Evolutionary conservation across 805 yeast genomes (phyloP).

Genomic region (Metschnikowia rubicola): DNA sequence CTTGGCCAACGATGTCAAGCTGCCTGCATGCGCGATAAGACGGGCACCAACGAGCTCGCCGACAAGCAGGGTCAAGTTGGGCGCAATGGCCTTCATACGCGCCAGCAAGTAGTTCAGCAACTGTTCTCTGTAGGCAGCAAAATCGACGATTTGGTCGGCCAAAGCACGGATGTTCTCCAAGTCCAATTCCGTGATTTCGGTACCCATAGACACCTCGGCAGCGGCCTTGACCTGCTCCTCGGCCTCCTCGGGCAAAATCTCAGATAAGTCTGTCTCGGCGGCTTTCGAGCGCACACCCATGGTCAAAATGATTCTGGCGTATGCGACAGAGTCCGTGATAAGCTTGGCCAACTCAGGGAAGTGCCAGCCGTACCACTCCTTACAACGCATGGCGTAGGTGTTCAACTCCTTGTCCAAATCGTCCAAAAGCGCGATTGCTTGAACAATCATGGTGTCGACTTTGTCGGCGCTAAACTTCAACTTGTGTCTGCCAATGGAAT

Average conservation of each 20-base stretch:
- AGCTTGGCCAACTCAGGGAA: constrained; percentile 99
- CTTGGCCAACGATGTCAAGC: constrained; percentile 91
- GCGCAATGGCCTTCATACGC: constrained; percentile 99
- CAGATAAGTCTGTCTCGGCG: constrained; percentile 74
- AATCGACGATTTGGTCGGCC: constrained; percentile 95
- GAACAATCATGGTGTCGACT: constrained; percentile 98
- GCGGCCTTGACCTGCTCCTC: constrained; percentile 77
- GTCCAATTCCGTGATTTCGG: constrained; percentile 92
- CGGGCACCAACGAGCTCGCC: constrained; percentile 99
- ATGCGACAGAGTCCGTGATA: constrained; percentile 92
- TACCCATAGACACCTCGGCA: constrained; percentile 99
- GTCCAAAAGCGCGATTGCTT: constrained; percentile 95
- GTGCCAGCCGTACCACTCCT: constrained; percentile 99
- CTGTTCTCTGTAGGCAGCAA: constrained; percentile 95
- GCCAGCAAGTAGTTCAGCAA: constrained; percentile 84
- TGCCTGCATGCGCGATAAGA: constrained; percentile 97
- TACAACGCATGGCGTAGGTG: constrained; percentile 97
- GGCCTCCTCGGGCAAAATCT: constrained; percentile 44
- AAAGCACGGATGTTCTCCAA: constrained; percentile 81
- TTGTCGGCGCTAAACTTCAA: constrained; percentile 96
- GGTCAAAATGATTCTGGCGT: constrained; percentile 85
- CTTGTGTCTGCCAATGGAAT: constrained; percentile 97
- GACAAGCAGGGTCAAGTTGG: constrained; percentile 91
- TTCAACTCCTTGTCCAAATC: constrained; percentile 96
- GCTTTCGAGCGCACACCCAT: constrained; percentile 96